Evolutionary conservation across 257 asterid species (phyloP), one percentile per base, ranked within the genome.

Genomic region (Solanum paucissectum): DNA sequence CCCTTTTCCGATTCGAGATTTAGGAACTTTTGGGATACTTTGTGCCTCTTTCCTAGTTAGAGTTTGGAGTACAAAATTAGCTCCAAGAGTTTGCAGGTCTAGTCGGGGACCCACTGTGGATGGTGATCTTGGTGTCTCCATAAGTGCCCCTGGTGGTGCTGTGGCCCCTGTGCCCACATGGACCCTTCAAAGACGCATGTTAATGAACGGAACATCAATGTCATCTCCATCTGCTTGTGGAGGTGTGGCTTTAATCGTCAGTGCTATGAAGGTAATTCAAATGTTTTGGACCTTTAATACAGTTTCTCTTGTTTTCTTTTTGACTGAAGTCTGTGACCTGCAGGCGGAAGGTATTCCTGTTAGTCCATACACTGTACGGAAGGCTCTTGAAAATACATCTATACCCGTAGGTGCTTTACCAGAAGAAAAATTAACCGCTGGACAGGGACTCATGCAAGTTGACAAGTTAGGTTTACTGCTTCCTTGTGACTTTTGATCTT

Each of bases 141-240:
- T 97, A 88, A 95, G 99, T 93, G 99, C 99, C 18, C 96, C 99
- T 91, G 99, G 99, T 90, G 99, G 98, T 79, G 99, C 99, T 88
- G 92, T 97, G 91, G 98, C 99, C 90, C 98, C 99, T 90, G 99
- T 97, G 89, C 99, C 99, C 83, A 95, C 98, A 87, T 97, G 99
- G 99, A 97, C 99, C 88, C 99, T 97, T 90, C 99, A 97, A 90
- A 92, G 88, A 9, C 99, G 99, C 84, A 94, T 94, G 99, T 95
- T 97, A 88, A 97, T 97, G 99, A 97, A 95, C 87, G 99, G 99
- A 91, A 97, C 99, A 86, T 97, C 99, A 37, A 97, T 97, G 99
- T 91, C 99, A 88, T 97, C 99, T 86, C 99, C 99, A 68, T 95
- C 95, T 89, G 99, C 99, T 77, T 95, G 98, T 93, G 99, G 99